Percentiles rank a stretch among this genome's conserved stretches.
These are phyloP conservation scores for Vicia sativa DNA, from an alignment of 306 rosid genomes.

Conservation along the genomic window DNA sequence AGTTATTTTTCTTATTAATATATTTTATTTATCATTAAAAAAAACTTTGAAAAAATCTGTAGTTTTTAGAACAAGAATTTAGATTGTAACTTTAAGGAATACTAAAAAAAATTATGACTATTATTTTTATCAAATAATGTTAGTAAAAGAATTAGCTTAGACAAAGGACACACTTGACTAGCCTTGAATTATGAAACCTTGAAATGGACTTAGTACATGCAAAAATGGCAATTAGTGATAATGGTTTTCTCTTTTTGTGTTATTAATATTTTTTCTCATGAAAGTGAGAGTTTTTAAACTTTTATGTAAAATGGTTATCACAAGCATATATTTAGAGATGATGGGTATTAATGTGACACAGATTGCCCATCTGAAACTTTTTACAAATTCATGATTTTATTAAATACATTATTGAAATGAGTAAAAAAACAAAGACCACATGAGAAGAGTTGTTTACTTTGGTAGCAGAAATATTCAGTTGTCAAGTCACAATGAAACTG, in stretches of 20 bases:
- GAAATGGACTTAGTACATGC: neutral
- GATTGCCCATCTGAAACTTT: constrained; percentile 34
- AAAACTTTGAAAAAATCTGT: too few species aligned
- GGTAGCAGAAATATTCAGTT: constrained; percentile 1
- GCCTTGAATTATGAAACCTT: neutral
- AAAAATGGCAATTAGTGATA: neutral
- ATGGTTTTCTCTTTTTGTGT: neutral
- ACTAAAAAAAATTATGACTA: too few species aligned
- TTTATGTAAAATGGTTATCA: neutral
- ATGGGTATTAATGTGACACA: constrained; percentile 34
- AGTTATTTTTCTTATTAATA: too few species aligned
- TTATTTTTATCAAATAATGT: too few species aligned
- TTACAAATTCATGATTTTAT: constrained; percentile 3
- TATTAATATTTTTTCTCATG: neutral
- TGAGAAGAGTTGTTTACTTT: neutral
- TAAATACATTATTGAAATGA: neutral
- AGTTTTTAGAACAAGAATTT: too few species aligned
- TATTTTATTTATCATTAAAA: too few species aligned
- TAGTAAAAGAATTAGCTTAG: too few species aligned
- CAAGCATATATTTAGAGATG: constrained; percentile 10
- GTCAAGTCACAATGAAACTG: constrained; percentile 18
- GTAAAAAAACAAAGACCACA: neutral
- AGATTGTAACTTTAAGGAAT: too few species aligned
- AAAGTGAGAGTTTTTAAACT: neutral
- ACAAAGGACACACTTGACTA: neutral